These are phyloP conservation scores for Hymenoscyphus scutula DNA, from an alignment of 2,329 filamentous ascomycete genomes.

Conservation along the genomic window DNA sequence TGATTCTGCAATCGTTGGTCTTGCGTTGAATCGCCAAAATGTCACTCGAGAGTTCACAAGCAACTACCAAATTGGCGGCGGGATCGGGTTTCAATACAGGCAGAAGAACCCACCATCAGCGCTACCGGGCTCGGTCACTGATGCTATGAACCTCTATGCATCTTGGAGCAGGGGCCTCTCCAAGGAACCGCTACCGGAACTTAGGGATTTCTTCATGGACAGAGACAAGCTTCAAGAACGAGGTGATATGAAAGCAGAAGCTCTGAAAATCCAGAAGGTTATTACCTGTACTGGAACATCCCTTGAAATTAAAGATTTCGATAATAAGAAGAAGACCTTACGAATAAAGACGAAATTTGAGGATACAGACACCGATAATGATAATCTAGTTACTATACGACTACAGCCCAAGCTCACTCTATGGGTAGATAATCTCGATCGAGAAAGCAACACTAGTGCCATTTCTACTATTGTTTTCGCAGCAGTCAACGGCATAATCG, in stretches of 20 bases:
- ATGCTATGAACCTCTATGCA: background rate
- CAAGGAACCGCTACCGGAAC: background rate
- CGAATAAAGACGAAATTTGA: background rate
- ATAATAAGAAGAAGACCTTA: background rate
- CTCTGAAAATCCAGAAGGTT: background rate
- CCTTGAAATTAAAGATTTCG: background rate
- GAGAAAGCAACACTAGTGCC: background rate
- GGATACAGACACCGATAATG: background rate
- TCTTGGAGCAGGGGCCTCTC: background rate
- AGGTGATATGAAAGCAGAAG: background rate
- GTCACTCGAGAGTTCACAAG: background rate
- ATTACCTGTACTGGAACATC: background rate
- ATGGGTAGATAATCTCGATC: background rate
- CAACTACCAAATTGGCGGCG: background rate
- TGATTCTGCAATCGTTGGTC: background rate
- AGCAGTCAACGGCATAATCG: background rate
- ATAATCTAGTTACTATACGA: background rate
- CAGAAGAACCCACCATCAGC: background rate
- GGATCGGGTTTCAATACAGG: background rate
- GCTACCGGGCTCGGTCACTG: background rate
- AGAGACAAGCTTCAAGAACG: background rate
- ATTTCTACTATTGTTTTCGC: background rate
- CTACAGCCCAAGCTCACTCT: background rate
- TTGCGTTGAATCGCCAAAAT: background rate
- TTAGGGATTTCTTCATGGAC: conserved; percentile 1